phyloP scores from a whole-genome alignment of 1,284 basidiomycete species.

The Wolfiporia cocos region DNA sequence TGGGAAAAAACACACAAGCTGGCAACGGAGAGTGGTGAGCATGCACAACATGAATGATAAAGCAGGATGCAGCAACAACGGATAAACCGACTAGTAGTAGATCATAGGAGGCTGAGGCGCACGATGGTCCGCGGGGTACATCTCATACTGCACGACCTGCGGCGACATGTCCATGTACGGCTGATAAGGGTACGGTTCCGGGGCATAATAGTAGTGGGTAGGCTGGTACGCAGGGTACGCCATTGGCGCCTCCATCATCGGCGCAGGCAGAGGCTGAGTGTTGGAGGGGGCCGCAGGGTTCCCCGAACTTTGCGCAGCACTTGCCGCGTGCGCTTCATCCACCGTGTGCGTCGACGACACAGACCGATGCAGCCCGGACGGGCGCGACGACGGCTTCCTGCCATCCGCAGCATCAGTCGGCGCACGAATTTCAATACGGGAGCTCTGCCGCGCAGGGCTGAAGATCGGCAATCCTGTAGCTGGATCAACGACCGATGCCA shows the following conservation, averaged over 20 bases:
- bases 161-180: constrained; percentile 58
- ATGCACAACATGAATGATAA: constrained; percentile 25
- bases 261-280: constrained; percentile 15
- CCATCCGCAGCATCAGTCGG: constrained; percentile 37
- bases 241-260: constrained; percentile 31
- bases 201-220: constrained; percentile 61
- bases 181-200: constrained; percentile 59
- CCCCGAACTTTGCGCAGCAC: no score
- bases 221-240: constrained; percentile 49
- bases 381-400: constrained; percentile 28
- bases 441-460: constrained; percentile 63
- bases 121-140: constrained; percentile 49
- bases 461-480: constrained; percentile 60
- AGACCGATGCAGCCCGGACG: constrained; percentile 23
- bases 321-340: neutral
- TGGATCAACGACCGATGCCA: constrained; percentile 57
- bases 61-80: constrained; percentile 14
- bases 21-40: constrained; percentile 5
- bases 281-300: constrained; percentile 1
- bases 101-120: constrained; percentile 43
- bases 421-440: constrained; percentile 71
- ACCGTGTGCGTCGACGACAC: no score
- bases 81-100: constrained; percentile 45
- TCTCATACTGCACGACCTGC: constrained; percentile 57
- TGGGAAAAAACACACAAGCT: no score